phyloP scores from a whole-genome alignment of 176 grass and related monocot species.

The Elaeis guineensis region DNA sequence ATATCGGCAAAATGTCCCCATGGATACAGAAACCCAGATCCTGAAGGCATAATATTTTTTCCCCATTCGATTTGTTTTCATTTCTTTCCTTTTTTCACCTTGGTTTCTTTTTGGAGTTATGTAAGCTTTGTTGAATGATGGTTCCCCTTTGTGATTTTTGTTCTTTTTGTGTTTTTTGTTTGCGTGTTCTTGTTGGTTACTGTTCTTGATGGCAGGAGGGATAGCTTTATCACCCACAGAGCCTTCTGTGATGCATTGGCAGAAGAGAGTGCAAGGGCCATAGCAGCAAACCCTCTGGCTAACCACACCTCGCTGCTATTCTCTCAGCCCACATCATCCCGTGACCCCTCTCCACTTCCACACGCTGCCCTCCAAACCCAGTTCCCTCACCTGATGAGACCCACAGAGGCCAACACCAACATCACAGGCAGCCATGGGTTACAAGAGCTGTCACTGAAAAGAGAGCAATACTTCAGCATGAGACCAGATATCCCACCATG shows the following conservation, averaged over 20 bases:
- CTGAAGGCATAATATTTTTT: constrained; percentile 2
- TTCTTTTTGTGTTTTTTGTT: constrained; percentile 6
- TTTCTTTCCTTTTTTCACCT: constrained; percentile 14
- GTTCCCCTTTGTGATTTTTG: constrained; percentile 21
- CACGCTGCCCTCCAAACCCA: constrained; percentile 37
- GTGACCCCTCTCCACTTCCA: constrained; percentile 35
- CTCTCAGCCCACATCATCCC: constrained; percentile 20
- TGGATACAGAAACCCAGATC: constrained; percentile 11
- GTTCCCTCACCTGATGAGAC: constrained; percentile 5
- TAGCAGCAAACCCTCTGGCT: constrained; percentile 24
- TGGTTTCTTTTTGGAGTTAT: constrained; percentile 30
- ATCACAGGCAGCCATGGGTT: constrained; percentile 13
- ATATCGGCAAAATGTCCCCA: neutral
- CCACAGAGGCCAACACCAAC: neutral
- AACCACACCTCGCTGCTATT: constrained; percentile 39
- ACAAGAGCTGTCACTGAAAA: constrained; percentile 43
- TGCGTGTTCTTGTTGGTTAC: neutral
- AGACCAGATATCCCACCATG: constrained; percentile 14
- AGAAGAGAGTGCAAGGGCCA: constrained; percentile 87
- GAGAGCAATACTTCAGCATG: constrained; percentile 40
- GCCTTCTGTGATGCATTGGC: constrained; percentile 98
- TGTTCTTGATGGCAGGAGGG: constrained; percentile 39
- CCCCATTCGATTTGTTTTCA: constrained; percentile 1
- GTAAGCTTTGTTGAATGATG: constrained; percentile 18
- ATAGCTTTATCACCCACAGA: constrained; percentile 98